phyloP scores from a whole-genome alignment of 2,329 filamentous ascomycete genomes.

The Fusarium annulatum region DNA sequence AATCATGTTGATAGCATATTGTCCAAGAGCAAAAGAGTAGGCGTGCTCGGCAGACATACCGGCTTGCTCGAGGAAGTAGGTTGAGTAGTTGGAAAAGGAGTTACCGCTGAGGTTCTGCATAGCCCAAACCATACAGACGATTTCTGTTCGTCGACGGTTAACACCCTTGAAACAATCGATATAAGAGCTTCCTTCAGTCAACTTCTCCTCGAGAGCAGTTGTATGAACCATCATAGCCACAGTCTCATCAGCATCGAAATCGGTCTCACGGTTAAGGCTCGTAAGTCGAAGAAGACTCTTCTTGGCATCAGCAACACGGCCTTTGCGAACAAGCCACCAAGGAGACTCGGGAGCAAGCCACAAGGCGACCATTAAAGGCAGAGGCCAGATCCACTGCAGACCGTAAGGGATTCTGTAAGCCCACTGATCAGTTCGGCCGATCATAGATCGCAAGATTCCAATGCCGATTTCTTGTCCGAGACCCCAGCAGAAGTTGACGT shows the following conservation, averaged over 20 bases:
- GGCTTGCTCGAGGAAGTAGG: constrained; percentile 70
- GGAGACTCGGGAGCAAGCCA: constrained; percentile 76
- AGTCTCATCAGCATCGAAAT: constrained; percentile 85
- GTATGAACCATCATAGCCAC: constrained; percentile 94
- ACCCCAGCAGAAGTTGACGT: constrained; percentile 82
- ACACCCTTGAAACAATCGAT: constrained; percentile 85
- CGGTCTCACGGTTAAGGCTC: constrained; percentile 69
- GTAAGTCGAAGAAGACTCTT: constrained; percentile 73
- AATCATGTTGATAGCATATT: constrained; percentile 79
- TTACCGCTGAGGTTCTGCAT: constrained; percentile 73
- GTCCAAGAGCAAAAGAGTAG: constrained; percentile 70
- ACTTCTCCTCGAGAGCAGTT: constrained; percentile 80
- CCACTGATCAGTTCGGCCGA: constrained; percentile 73
- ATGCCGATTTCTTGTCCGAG: constrained; percentile 78
- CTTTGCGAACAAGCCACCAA: constrained; percentile 79
- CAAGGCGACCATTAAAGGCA: constrained; percentile 73
- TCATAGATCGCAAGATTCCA: constrained; percentile 77
- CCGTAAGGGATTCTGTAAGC: constrained; percentile 77
- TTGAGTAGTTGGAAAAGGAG: constrained; percentile 73
- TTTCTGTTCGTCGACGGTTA: constrained; percentile 80
- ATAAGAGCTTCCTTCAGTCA: constrained; percentile 79
- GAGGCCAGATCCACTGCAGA: constrained; percentile 82
- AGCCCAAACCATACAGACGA: constrained; percentile 72
- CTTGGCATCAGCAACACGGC: constrained; percentile 73
- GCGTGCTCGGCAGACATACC: constrained; percentile 61